Percentiles rank a stretch among this genome's conserved stretches.
Evolutionary conservation across 2,329 filamentous ascomycete genomes (phyloP).

Genomic region (Ploettnerulaceae sp.): DNA sequence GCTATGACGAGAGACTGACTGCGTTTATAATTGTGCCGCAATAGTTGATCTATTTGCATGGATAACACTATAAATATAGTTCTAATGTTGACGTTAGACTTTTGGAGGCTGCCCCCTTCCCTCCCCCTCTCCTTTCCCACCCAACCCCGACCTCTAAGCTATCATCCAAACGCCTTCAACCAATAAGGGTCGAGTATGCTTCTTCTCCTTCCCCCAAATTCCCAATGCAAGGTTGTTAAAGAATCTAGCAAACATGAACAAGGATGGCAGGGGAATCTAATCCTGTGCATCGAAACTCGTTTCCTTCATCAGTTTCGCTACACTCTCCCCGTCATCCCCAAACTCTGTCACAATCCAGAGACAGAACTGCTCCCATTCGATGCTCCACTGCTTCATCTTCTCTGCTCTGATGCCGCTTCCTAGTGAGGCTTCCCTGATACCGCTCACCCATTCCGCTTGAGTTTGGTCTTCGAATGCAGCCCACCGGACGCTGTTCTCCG

Average conservation of each 20-base stretch:
- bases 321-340: constrained; percentile 38
- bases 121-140: too few relatives aligned
- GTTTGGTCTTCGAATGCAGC: constrained; percentile 79
- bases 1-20: too few relatives aligned
- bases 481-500: constrained; percentile 91
- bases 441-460: constrained; percentile 64
- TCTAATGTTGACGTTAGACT: constrained; percentile 27
- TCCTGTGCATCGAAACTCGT: constrained; percentile 20
- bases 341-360: constrained; percentile 83
- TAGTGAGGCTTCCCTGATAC: constrained; percentile 67
- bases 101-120: background rate
- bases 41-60: too few relatives aligned
- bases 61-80: too few relatives aligned
- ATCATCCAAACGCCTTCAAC: constrained; percentile 3
- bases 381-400: constrained; percentile 71
- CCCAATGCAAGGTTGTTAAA: background rate
- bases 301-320: constrained; percentile 19
- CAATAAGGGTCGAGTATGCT: constrained; percentile 12
- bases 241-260: background rate
- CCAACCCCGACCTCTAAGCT: background rate
- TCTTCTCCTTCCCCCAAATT: background rate
- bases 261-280: constrained; percentile 1
- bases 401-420: constrained; percentile 67
- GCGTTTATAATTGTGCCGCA: too few relatives aligned
- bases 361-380: constrained; percentile 85